Evolutionary conservation across 352 stramenopile species (phyloP).

Genomic region (Phytophthora citrophthora): DNA sequence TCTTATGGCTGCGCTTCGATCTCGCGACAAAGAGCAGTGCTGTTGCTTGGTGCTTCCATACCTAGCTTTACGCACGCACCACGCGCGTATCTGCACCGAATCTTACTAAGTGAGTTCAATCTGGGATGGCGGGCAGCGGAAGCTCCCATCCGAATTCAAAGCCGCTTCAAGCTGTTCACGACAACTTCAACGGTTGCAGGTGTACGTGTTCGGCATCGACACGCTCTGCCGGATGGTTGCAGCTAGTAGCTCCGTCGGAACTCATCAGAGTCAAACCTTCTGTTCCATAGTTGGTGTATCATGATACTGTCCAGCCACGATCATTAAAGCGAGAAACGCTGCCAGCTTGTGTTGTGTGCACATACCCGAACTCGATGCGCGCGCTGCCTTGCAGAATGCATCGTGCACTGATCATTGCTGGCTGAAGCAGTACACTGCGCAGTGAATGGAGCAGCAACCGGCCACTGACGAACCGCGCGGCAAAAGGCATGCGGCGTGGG

Average conservation of each 20-base stretch:
- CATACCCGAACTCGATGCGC: not conserved
- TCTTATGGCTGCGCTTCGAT: not conserved
- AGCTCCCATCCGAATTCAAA: no score
- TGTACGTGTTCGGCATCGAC: no score
- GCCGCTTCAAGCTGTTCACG: no score
- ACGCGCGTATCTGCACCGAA: not conserved
- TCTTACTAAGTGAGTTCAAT: not conserved
- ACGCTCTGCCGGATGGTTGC: constrained; percentile 1
- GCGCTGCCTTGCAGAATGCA: not conserved
- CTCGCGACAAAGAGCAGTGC: not conserved
- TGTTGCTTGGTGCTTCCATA: not conserved
- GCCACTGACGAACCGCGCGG: not conserved
- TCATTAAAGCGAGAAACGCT: not conserved
- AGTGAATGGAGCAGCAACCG: no score
- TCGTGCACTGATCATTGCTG: no score
- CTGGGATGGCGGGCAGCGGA: not conserved
- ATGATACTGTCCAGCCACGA: not conserved
- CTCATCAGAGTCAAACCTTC: no score
- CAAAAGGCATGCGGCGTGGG: not conserved
- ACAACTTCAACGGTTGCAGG: not conserved
- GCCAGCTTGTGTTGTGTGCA: not conserved
- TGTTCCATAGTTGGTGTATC: no score
- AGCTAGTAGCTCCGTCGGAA: not conserved
- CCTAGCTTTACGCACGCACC: no score
- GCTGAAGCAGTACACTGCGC: not conserved